Percentiles rank a stretch among this genome's conserved stretches.
Conservation (phyloP, 805 yeast species). For the Cyberlindnera bimundalis region DNA sequence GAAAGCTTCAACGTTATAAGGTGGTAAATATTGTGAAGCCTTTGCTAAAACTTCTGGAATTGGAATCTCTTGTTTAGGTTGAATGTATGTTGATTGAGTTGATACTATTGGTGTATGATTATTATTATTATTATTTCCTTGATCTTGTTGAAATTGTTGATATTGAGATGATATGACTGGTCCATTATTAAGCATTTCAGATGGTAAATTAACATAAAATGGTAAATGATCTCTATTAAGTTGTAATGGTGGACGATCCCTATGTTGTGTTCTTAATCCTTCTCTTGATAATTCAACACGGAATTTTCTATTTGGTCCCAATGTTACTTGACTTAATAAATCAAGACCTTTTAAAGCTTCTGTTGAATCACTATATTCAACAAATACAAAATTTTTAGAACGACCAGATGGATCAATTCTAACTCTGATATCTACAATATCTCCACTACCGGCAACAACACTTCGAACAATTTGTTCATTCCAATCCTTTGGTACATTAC, state of each 20-base stretch:
- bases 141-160: constrained; percentile 1
- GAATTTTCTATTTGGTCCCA: constrained; percentile 43
- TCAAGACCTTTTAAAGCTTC: constrained; percentile 51
- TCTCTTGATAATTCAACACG: constrained; percentile 62
- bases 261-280: constrained; percentile 39
- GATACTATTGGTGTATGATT: constrained; percentile 8
- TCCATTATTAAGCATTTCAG: constrained; percentile 15
- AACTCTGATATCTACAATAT: constrained; percentile 58
- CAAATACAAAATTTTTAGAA: constrained; percentile 65
- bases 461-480: constrained; percentile 57
- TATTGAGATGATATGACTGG: constrained; percentile 1
- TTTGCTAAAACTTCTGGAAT: constrained; percentile 47
- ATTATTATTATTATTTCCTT: constrained; percentile 11
- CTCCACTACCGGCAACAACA: constrained; percentile 71
- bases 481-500: constrained; percentile 72
- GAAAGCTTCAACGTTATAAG: constrained; percentile 42
- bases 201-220: constrained; percentile 54
- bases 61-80: constrained; percentile 19
- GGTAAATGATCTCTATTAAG: constrained; percentile 49
- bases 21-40: constrained; percentile 58
- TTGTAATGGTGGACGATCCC: constrained; percentile 40
- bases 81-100: constrained; percentile 10
- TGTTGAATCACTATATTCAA: constrained; percentile 50
- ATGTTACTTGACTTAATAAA: constrained; percentile 41
- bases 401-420: constrained; percentile 40